A percentile compares a stretch with the other conserved stretches of the same genome.
phyloP scores from a whole-genome alignment of 140 eudicot genomes.

The Flaveria floridana region DNA sequence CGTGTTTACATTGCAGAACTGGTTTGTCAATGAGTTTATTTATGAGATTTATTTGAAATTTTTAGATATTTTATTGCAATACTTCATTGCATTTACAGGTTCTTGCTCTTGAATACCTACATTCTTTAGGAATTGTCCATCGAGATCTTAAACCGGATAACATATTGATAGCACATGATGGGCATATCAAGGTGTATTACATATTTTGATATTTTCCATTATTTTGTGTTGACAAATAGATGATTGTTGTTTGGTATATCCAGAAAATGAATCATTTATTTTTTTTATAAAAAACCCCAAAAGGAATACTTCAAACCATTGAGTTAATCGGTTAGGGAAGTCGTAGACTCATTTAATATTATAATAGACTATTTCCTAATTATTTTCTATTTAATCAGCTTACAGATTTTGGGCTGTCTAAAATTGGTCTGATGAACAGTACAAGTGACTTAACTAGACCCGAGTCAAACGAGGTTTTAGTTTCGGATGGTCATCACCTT shows the following conservation, averaged over 20 bases:
- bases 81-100: slow-evolving; percentile 51
- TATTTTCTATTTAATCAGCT: slow-evolving; percentile 53
- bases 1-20: slow-evolving; percentile 78
- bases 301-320: neutral
- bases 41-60: neutral
- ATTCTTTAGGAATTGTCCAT: slow-evolving; percentile 81
- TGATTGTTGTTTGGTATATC: neutral
- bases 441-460: slow-evolving; percentile 60
- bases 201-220: slow-evolving; percentile 1
- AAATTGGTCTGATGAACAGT: slow-evolving; percentile 82
- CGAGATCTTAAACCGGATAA: slow-evolving; percentile 95
- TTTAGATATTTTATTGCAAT: slow-evolving; percentile 5
- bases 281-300: neutral
- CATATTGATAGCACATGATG: slow-evolving; percentile 82
- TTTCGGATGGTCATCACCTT: slow-evolving; percentile 34
- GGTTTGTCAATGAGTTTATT: slow-evolving; percentile 43
- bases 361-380: slow-evolving; percentile 13
- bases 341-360: neutral
- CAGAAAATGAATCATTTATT: slow-evolving; percentile 9
- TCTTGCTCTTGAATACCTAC: slow-evolving; percentile 93
- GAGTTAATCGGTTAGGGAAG: neutral
- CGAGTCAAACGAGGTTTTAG: slow-evolving; percentile 35
- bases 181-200: slow-evolving; percentile 73
- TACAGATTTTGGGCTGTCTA: slow-evolving; percentile 87
- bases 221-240: neutral